Percentiles rank a stretch among this genome's conserved stretches.
These are phyloP conservation scores for Fragilariopsis cylindrus DNA, from an alignment of 108 stramenopile genomes.

Conservation along the genomic window DNA sequence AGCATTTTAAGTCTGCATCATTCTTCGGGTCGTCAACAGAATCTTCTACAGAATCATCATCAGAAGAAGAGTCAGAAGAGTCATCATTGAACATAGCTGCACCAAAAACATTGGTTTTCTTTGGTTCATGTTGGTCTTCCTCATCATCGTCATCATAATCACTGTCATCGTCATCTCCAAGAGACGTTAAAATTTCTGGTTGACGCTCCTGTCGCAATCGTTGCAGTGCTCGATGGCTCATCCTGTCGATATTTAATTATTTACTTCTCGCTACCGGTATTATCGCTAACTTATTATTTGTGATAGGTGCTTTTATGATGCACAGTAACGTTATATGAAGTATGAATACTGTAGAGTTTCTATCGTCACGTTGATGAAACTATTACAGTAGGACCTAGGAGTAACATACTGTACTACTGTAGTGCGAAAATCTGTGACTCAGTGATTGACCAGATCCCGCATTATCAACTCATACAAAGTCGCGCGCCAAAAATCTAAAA, in stretches of 20 bases:
- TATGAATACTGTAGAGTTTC: no score
- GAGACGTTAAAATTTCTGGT: neutral
- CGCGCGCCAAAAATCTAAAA: no score
- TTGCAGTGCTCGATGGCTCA: slow-evolving; percentile 74
- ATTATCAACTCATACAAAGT: no score
- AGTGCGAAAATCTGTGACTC: neutral
- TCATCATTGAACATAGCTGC: slow-evolving; percentile 27
- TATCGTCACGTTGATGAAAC: no score
- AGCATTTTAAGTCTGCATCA: neutral
- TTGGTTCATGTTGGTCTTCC: neutral
- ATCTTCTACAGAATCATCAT: slow-evolving; percentile 39
- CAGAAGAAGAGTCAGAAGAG: slow-evolving; percentile 22
- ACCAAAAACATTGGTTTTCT: slow-evolving; percentile 18
- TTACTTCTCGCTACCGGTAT: neutral
- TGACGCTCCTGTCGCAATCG: slow-evolving; percentile 64
- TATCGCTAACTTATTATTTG: no score
- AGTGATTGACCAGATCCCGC: no score
- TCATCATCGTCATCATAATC: slow-evolving; percentile 26
- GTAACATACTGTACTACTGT: no score
- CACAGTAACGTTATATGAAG: no score
- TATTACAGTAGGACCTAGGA: no score
- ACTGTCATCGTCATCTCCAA: slow-evolving; percentile 8
- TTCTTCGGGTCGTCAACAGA: slow-evolving; percentile 2
- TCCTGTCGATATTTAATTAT: slow-evolving; percentile 10
- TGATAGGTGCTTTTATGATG: no score